Evolutionary conservation across 1,284 basidiomycete genomes (phyloP), one percentile per base, ranked within the genome.

Genomic region (Ganoderma lucidum): DNA sequence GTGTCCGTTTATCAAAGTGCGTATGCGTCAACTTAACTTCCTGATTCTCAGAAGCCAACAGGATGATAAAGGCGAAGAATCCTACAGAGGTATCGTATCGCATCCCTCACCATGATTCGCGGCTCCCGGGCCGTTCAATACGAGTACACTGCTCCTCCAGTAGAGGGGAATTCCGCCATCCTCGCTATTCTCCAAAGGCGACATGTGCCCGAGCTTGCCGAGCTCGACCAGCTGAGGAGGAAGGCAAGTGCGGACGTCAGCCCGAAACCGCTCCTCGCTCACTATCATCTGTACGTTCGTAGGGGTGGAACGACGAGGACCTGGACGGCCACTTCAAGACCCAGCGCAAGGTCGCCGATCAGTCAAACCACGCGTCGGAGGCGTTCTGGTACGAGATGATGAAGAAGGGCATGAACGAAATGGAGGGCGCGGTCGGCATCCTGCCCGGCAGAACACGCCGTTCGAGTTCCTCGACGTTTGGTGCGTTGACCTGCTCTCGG

Each of bases 401-500:
- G 77, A 76, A 74, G 62, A 59, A 64, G 1, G 74, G 76, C 12
- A 70, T 79, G 66, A 65, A 65, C 45, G 76, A 79, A 58, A 67
- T 79, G 32, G 75, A 79, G 66, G 55, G 48, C 17, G 75, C 72
- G 15, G 70, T 70, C 8, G 53, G 35, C 63, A n/a, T 74, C 71
- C 44, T 74, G 75, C 41, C 74, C 19, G 73, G 9, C 61, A 70
- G 28, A 65, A 64, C 45, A 67, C 69, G 28, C 23, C 67, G 3
- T 62, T 78, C 35, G 67, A 67, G 23, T 79, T 79, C 41, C 73
- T 78, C 15, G 78, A 79, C 58, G 64, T 78, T n/a, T 75, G 78
- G 78, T 76, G 51, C n/a, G 67, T 67, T 14, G 14, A 8, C 30
- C 39, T 44, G n/a, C n/a, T n/a, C n/a, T n/a, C n/a, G n/a, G n/a